Percentiles rank a stretch among this genome's conserved stretches.
These are phyloP conservation scores for Ophiognomonia clavigignenti-juglandacearum DNA, from an alignment of 2,329 filamentous ascomycete genomes.

Conservation along the genomic window DNA sequence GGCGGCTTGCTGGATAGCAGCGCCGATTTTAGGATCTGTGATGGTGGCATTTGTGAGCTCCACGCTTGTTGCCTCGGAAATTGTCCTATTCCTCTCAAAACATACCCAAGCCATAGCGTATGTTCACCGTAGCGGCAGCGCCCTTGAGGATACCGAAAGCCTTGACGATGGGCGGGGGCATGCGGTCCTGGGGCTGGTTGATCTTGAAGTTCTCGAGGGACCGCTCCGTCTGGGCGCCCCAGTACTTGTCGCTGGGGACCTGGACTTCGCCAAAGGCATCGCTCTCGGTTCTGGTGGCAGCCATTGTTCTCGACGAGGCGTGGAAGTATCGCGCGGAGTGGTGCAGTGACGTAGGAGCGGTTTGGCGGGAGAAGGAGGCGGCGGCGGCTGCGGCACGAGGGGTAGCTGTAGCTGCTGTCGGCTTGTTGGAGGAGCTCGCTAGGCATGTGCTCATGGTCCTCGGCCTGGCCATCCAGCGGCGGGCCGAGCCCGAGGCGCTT, in stretches of 20 bases:
- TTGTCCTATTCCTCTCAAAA: constrained; percentile 10
- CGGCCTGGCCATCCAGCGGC: constrained; percentile 13
- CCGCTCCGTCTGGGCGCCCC: constrained; percentile 95
- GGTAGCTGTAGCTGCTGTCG: neutral
- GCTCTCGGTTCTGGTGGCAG: constrained; percentile 74
- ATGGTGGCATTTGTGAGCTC: constrained; percentile 1
- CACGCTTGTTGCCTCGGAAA: neutral
- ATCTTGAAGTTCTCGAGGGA: constrained; percentile 98
- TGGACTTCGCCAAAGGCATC: constrained; percentile 98
- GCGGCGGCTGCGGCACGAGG: neutral
- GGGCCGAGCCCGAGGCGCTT: constrained; percentile 10
- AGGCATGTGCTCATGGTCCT: constrained; percentile 17
- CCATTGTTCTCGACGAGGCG: constrained; percentile 43
- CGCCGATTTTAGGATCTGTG: constrained; percentile 78
- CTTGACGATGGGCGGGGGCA: constrained; percentile 87
- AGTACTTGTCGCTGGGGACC: constrained; percentile 90
- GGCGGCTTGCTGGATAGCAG: constrained; percentile 92
- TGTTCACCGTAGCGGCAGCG: constrained; percentile 91
- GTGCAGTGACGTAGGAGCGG: constrained; percentile 2
- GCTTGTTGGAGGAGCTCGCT: constrained; percentile 5
- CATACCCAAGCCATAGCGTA: constrained; percentile 83
- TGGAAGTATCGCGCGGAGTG: constrained; percentile 33
- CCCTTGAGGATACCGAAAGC: constrained; percentile 98
- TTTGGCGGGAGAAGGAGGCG: neutral
- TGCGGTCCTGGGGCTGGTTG: constrained; percentile 98